phyloP scores from a whole-genome alignment of 352 stramenopile species.

The Globisporangium polare region DNA sequence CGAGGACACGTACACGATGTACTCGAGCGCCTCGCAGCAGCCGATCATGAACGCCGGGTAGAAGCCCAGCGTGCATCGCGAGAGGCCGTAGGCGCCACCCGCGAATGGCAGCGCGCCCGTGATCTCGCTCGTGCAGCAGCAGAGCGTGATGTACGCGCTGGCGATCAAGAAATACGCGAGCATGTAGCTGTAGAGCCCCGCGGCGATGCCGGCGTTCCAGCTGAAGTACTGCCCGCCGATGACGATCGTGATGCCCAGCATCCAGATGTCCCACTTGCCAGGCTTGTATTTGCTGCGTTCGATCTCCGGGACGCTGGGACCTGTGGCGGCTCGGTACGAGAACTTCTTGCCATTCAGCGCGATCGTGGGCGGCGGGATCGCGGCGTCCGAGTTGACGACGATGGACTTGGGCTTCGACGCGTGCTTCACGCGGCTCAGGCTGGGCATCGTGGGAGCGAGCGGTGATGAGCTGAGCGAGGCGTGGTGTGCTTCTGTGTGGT shows the following conservation, averaged over 20 bases:
- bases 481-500: too few relatives aligned
- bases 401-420: slow-evolving; percentile 8
- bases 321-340: slow-evolving; percentile 2
- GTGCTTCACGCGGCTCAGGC: not conserved
- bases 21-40: slow-evolving; percentile 32
- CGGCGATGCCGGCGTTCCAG: slow-evolving; percentile 27
- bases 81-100: slow-evolving; percentile 14
- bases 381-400: slow-evolving; percentile 4
- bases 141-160: slow-evolving; percentile 23
- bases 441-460: not conserved
- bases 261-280: slow-evolving; percentile 37
- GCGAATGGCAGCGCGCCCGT: slow-evolving; percentile 27
- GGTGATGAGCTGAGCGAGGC: not conserved
- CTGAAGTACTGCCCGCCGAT: slow-evolving; percentile 33
- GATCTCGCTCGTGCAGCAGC: slow-evolving; percentile 27
- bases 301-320: not conserved
- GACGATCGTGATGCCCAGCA: slow-evolving; percentile 28
- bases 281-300: not conserved
- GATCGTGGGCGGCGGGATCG: slow-evolving; percentile 2
- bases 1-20: slow-evolving; percentile 35
- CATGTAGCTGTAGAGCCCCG: slow-evolving; percentile 23
- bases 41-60: slow-evolving; percentile 26
- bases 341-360: slow-evolving; percentile 7
- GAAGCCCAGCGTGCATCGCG: slow-evolving; percentile 14
- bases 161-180: slow-evolving; percentile 19